phyloP scores from a whole-genome alignment of 116 monocot species.

The Posidonia oceanica region DNA sequence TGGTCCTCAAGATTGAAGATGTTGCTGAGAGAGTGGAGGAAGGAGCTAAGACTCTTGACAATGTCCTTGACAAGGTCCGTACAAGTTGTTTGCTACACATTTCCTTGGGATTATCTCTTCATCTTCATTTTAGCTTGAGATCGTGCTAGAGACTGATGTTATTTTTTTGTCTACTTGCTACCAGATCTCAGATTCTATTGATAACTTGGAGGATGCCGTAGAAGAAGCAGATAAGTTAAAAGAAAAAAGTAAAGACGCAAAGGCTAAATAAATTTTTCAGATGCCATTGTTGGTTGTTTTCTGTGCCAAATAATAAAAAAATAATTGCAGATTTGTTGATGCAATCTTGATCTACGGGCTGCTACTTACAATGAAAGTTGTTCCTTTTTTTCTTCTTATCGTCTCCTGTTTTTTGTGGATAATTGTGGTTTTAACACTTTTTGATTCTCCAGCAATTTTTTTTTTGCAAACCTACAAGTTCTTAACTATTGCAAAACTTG shows the following conservation, averaged over 20 bases:
- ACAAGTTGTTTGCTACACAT: not conserved
- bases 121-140: not conserved
- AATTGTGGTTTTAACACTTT: too few species aligned
- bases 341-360: too few species aligned
- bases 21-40: slow-evolving; percentile 1
- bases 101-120: not conserved
- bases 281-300: not conserved
- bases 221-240: slow-evolving; percentile 1
- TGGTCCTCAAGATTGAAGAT: not conserved
- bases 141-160: not conserved
- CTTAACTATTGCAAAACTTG: too few species aligned
- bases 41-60: not conserved
- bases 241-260: not conserved
- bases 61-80: slow-evolving; percentile 8
- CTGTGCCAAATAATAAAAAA: not conserved
- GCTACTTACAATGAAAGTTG: too few species aligned
- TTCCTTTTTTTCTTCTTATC: too few species aligned
- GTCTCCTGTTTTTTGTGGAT: too few species aligned
- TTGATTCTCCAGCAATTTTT: too few species aligned
- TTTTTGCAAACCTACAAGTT: too few species aligned
- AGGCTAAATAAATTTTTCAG: not conserved
- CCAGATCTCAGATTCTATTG: not conserved
- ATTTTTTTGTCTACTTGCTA: not conserved
- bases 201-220: not conserved
- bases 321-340: too few species aligned